Conservation (phyloP, 2,329 filamentous ascomycete genomes). For the Lachnellula arida region DNA sequence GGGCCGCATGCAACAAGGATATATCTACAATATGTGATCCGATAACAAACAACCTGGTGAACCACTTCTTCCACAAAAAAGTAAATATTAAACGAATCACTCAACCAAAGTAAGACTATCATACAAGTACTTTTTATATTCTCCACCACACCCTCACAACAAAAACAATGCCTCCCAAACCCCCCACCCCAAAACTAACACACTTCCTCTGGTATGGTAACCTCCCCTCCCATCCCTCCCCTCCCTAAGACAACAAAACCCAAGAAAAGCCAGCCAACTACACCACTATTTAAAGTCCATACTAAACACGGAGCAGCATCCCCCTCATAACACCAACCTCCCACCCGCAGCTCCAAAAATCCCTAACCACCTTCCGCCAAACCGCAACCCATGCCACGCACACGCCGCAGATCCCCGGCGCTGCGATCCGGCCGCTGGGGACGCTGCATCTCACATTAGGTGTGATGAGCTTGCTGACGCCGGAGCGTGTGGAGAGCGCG, state of each 20-base stretch:
- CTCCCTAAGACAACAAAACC: no score
- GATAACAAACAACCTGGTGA: no score
- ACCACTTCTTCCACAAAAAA: no score
- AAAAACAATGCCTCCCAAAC: conserved; percentile 15
- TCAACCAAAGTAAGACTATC: background rate
- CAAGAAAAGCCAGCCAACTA: no score
- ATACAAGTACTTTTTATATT: background rate
- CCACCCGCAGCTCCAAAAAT: no score
- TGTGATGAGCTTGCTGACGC: conserved; percentile 67
- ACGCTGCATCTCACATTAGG: conserved; percentile 84
- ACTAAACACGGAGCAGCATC: no score
- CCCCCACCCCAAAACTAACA: conserved; percentile 46
- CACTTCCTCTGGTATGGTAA: conserved; percentile 58
- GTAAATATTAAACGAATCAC: no score
- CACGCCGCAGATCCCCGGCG: conserved; percentile 49
- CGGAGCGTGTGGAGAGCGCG: conserved; percentile 44
- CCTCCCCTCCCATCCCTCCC: no score
- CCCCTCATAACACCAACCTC: conserved; percentile 62
- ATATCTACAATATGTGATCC: no score
- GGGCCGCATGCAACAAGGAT: no score
- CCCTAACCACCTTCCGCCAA: conserved; percentile 50
- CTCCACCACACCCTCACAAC: background rate
- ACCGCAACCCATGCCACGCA: conserved; percentile 42
- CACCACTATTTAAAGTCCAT: no score
- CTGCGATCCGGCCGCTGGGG: conserved; percentile 69